A percentile compares a stretch with the other conserved stretches of the same genome.
Evolutionary conservation across 2,329 filamentous ascomycete species (phyloP).

Genomic region (Diaporthe sp.): DNA sequence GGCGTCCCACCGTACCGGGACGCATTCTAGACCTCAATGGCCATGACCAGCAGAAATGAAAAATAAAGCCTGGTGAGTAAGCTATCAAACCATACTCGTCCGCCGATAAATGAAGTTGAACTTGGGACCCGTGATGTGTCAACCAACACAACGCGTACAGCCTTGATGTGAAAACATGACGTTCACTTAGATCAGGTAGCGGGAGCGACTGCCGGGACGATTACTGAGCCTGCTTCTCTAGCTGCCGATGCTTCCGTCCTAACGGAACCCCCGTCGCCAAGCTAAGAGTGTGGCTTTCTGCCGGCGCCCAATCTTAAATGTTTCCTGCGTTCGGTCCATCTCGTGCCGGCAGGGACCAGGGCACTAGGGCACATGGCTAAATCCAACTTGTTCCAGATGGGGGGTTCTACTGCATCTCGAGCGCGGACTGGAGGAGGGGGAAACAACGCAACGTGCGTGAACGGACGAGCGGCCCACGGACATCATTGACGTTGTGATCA

Average conservation of each 20-base stretch:
- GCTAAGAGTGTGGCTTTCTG: neutral
- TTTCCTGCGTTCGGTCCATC: constrained; percentile 12
- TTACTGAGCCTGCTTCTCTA: neutral
- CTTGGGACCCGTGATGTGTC: neutral
- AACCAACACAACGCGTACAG: neutral
- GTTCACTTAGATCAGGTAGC: neutral
- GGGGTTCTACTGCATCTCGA: neutral
- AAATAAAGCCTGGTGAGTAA: too few relatives aligned
- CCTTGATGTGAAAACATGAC: neutral
- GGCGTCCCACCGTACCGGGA: neutral
- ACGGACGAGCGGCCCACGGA: constrained; percentile 10
- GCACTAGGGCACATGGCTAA: neutral
- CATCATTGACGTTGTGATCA: constrained; percentile 18
- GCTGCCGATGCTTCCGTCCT: constrained; percentile 14
- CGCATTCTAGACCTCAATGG: neutral
- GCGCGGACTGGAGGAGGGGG: neutral
- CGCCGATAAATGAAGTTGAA: neutral
- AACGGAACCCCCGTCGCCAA: neutral
- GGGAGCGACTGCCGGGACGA: neutral
- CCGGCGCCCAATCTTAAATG: neutral
- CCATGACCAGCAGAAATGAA: neutral
- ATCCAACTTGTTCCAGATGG: neutral
- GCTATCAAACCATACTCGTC: too few relatives aligned
- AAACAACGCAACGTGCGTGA: neutral
- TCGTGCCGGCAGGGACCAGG: constrained; percentile 12